Evolutionary conservation across 345 rosid genomes (phyloP).

Genomic region (Anacardium occidentale): DNA sequence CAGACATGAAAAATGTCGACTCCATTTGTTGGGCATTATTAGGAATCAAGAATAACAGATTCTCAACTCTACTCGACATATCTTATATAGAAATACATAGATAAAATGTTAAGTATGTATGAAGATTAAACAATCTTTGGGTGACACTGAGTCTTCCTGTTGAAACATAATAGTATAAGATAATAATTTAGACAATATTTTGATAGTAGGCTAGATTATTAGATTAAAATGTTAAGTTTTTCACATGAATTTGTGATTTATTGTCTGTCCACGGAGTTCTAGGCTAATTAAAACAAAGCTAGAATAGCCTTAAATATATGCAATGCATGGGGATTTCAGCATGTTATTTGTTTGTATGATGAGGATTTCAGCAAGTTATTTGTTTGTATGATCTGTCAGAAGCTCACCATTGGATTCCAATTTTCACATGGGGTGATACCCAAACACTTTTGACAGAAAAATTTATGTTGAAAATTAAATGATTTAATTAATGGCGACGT

Average conservation of each 20-base stretch:
- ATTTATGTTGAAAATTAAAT: not conserved
- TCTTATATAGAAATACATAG: no score
- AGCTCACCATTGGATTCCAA: conserved; percentile 6
- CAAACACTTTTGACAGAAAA: conserved; percentile 1
- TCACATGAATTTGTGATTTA: not conserved
- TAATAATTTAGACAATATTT: no score
- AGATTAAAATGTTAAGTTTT: no score
- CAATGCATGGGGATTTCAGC: not conserved
- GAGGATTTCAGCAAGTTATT: no score
- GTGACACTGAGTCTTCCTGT: no score
- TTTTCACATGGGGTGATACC: not conserved
- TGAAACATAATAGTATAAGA: no score
- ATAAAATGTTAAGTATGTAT: no score
- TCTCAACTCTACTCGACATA: no score
- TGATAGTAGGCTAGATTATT: no score
- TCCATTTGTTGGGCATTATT: not conserved
- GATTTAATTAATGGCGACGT: no score
- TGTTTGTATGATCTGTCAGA: not conserved
- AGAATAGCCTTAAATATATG: not conserved
- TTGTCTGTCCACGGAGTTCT: conserved; percentile 16
- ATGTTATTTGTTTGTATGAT: no score
- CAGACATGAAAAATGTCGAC: not conserved
- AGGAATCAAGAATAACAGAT: not conserved
- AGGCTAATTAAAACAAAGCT: not conserved
- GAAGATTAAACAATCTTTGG: no score